phyloP scores from a whole-genome alignment of 2,329 filamentous ascomycete species.

The Metarhizium rileyi region DNA sequence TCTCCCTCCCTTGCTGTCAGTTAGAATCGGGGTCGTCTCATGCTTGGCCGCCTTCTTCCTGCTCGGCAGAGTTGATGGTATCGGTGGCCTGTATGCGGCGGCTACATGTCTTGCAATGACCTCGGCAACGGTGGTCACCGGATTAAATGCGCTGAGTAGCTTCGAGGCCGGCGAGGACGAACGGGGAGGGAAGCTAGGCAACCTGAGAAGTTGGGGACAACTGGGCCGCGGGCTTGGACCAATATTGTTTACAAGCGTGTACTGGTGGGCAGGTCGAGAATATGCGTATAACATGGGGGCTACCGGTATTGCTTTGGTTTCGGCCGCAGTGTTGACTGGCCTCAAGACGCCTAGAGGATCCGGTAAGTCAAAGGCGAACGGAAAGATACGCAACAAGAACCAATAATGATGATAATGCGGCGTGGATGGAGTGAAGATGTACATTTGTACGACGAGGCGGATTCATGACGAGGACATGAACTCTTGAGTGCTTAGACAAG shows the following conservation, averaged over 20 bases:
- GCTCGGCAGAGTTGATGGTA: constrained; percentile 58
- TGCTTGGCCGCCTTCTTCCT: constrained; percentile 75
- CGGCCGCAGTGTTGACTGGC: constrained; percentile 57
- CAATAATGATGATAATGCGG: background rate
- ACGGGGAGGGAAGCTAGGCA: constrained; percentile 77
- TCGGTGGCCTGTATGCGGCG: constrained; percentile 66
- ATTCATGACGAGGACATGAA: background rate
- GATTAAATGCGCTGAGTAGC: constrained; percentile 82
- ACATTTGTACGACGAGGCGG: background rate
- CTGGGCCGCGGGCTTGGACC: constrained; percentile 80
- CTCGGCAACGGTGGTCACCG: constrained; percentile 88
- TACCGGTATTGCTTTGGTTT: constrained; percentile 67
- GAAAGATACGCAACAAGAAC: no score
- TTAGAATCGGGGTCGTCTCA: constrained; percentile 67
- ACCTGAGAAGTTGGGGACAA: constrained; percentile 75
- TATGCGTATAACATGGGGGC: constrained; percentile 76
- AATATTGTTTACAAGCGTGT: constrained; percentile 83
- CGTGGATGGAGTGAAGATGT: background rate
- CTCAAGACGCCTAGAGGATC: constrained; percentile 51
- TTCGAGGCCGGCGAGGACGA: constrained; percentile 77
- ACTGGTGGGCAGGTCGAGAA: constrained; percentile 95
- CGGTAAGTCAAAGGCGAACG: constrained; percentile 13
- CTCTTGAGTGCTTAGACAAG: background rate
- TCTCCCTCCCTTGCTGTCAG: constrained; percentile 68
- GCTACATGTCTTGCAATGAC: constrained; percentile 81